phyloP scores from a whole-genome alignment of 169 alveolate genomes.

The Plasmodium inui region DNA sequence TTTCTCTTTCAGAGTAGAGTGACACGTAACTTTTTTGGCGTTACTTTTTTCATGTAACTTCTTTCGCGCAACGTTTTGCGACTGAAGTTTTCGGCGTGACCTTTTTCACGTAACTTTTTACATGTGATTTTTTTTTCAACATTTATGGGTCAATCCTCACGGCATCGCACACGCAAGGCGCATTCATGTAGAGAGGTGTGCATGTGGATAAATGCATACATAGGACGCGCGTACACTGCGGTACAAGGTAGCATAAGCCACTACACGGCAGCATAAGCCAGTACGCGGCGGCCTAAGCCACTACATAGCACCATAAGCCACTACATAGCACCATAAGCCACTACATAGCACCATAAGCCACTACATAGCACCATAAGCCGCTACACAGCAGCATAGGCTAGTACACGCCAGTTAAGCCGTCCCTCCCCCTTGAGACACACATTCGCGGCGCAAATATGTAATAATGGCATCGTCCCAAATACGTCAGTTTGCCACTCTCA shows the following conservation, averaged over 20 bases:
- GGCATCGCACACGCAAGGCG: not conserved
- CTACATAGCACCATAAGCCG: too few species aligned
- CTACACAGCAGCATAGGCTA: too few species aligned
- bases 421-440: not conserved
- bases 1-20: not conserved
- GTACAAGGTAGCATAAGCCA: not conserved
- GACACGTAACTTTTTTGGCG: not conserved
- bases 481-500: conserved; percentile 73
- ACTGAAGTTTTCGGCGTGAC: not conserved
- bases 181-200: not conserved
- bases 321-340: not conserved
- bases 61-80: not conserved
- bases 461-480: conserved; percentile 75
- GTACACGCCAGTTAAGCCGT: not conserved
- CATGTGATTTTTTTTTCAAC: conserved; percentile 5
- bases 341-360: not conserved
- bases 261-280: not conserved
- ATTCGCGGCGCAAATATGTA: conserved; percentile 37
- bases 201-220: not conserved
- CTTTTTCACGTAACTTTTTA: conserved; percentile 8
- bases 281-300: too few species aligned
- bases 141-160: conserved; percentile 15
- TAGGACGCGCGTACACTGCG: not conserved
- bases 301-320: not conserved
- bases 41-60: not conserved